A percentile compares a stretch with the other conserved stretches of the same genome.
These are phyloP conservation scores for Scheffersomyces stipitis DNA, from an alignment of 805 yeast species.

Conservation along the genomic window DNA sequence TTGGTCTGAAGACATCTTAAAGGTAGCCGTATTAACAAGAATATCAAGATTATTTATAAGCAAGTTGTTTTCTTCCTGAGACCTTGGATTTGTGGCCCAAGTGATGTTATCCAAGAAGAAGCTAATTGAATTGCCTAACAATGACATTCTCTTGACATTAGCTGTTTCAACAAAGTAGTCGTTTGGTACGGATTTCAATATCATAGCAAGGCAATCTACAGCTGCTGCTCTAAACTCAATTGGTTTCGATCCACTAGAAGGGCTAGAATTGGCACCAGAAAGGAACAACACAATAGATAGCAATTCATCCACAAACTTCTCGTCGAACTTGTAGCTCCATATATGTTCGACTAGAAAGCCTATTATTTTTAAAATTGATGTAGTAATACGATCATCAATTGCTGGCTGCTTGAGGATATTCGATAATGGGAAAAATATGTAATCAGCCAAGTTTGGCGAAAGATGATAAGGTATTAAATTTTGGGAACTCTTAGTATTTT, in stretches of 20 bases:
- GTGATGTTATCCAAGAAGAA: slow-evolving; percentile 19
- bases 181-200: slow-evolving; percentile 17
- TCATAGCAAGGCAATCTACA: slow-evolving; percentile 11
- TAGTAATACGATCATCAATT: slow-evolving; percentile 19
- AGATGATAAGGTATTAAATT: slow-evolving; percentile 22
- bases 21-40: slow-evolving; percentile 12
- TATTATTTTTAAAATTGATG: slow-evolving; percentile 26
- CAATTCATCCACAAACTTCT: slow-evolving; percentile 32
- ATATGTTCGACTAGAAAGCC: slow-evolving; percentile 26
- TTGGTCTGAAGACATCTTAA: slow-evolving; percentile 27
- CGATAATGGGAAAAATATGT: slow-evolving; percentile 41
- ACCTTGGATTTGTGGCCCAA: slow-evolving; percentile 4
- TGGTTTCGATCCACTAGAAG: not conserved
- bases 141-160: slow-evolving; percentile 18
- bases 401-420: slow-evolving; percentile 27
- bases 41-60: slow-evolving; percentile 11
- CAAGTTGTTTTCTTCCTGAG: slow-evolving; percentile 17
- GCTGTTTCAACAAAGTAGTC: slow-evolving; percentile 13
- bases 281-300: slow-evolving; percentile 31
- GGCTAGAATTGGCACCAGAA: slow-evolving; percentile 12
- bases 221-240: slow-evolving; percentile 17
- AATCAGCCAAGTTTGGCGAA: slow-evolving; percentile 37
- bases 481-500: slow-evolving; percentile 1
- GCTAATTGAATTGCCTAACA: slow-evolving; percentile 30
- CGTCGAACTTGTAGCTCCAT: slow-evolving; percentile 28